Evolutionary conservation across 768 basidiomycete genomes (phyloP), one percentile per base, ranked within the genome.

Genomic region (Glaciozyma antarctica): DNA sequence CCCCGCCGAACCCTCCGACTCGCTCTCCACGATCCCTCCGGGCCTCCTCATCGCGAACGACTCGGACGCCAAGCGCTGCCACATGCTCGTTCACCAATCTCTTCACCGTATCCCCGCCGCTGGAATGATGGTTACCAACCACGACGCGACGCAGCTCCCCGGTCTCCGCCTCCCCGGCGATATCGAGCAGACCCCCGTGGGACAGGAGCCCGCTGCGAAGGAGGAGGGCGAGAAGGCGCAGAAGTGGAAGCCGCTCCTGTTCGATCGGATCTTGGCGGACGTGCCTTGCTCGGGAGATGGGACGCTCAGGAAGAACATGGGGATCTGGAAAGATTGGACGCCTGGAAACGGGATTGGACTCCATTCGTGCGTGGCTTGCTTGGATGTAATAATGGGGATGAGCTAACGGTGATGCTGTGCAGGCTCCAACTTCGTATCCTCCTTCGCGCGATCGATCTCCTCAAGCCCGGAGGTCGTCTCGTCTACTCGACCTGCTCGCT

Each of bases 241-340:
- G 76, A 78, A 76, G 30, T 74, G 80, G 26, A 78, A 79, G 54
- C 81, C 82, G 38, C 79, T 99, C 58, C 77, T 86, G 63, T 99
- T 95, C 73, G 94, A 98, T 76, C 81, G 94, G 41, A 94, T 99
- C 64, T 77, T 99, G 43, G 93, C 91, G 58, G 95, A 98, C 75
- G 95, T 99, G 13, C 95, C 95, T 13, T 99, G 95, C 75, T 92
- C 89, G 72, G 95, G 95, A 6, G 95, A 99, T 75, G 95, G 94
- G 0, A 99, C 95, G 0, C 76, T 97, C 63, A 79, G 95, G 67
- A 99, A 99, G 81, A 99, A 99, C 75, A 76, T 88, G 19, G 88
- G 86, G 1, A 95, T 99, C 48, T 99, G 95, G 95, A 88, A 87
- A 75, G 81, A 81, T 49, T 99, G 94, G 94, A 84, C 84, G 52